Evolutionary conservation across 2,329 filamentous ascomycete genomes (phyloP).

Genomic region (Pseudocercospora cruenta): DNA sequence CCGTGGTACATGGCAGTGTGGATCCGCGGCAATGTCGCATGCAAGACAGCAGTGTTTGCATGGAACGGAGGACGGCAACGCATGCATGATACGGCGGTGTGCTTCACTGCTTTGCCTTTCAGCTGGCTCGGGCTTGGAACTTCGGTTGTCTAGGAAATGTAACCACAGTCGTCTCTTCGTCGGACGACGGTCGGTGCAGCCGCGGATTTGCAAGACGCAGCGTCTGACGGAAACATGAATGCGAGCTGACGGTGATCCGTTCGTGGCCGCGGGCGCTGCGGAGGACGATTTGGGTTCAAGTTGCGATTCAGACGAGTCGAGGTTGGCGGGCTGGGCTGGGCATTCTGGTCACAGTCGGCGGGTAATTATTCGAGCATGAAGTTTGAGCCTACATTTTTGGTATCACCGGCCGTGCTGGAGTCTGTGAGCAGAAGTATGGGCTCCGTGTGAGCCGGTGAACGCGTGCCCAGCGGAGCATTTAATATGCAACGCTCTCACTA

Average conservation of each 20-base stretch:
- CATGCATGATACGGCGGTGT: not conserved
- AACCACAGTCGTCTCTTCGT: not conserved
- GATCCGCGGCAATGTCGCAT: not conserved
- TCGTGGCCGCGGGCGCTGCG: too few relatives aligned
- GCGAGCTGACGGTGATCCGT: not conserved
- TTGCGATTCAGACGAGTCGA: not conserved
- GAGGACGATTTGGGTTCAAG: not conserved
- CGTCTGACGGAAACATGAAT: not conserved
- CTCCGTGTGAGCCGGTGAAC: not conserved
- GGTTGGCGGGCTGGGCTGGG: not conserved
- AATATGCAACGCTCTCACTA: conserved; percentile 1
- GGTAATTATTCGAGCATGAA: not conserved
- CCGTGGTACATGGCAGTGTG: not conserved
- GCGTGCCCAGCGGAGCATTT: not conserved
- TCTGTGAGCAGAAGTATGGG: not conserved
- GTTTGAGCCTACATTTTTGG: conserved; percentile 6
- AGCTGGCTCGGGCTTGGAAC: not conserved
- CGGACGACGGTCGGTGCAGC: not conserved
- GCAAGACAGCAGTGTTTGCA: conserved; percentile 4
- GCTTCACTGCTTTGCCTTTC: not conserved
- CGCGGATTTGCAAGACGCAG: not conserved
- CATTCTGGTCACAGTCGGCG: not conserved
- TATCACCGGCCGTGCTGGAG: conserved; percentile 1
- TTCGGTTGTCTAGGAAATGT: not conserved
- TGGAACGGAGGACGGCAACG: not conserved